Conservation (phyloP, 2,329 filamentous ascomycete species). For the Arthrobotrys megalospora region DNA sequence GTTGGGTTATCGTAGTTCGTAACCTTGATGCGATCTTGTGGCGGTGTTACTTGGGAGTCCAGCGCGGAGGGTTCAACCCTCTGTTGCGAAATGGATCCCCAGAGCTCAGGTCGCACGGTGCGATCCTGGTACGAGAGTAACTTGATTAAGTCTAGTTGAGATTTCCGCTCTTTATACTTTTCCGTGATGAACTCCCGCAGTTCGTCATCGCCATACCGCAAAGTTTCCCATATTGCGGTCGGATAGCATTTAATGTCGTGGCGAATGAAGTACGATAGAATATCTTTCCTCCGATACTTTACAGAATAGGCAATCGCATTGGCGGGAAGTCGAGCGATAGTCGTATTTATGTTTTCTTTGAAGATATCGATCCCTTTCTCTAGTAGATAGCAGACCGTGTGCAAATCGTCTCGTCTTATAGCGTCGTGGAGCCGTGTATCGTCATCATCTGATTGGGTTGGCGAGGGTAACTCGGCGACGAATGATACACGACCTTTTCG, state of each 20-base stretch:
- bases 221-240: constrained; percentile 16
- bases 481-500: background rate
- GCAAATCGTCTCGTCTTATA: background rate
- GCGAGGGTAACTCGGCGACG: background rate
- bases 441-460: background rate
- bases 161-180: constrained; percentile 5
- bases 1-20: background rate
- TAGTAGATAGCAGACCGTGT: background rate
- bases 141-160: background rate
- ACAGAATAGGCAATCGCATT: constrained; percentile 10
- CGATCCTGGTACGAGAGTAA: background rate
- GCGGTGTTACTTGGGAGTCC: background rate
- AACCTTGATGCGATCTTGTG: background rate
- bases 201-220: constrained; percentile 12
- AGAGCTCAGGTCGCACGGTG: background rate
- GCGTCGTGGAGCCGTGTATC: background rate
- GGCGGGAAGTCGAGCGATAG: background rate
- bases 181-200: background rate
- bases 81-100: background rate
- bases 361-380: constrained; percentile 14
- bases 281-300: constrained; percentile 12
- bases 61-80: background rate
- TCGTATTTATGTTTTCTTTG: background rate
- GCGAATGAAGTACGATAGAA: constrained; percentile 8
- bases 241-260: constrained; percentile 19